Conservation (phyloP, 2,329 filamentous ascomycete genomes). For the Arachnomyces sp. region DNA sequence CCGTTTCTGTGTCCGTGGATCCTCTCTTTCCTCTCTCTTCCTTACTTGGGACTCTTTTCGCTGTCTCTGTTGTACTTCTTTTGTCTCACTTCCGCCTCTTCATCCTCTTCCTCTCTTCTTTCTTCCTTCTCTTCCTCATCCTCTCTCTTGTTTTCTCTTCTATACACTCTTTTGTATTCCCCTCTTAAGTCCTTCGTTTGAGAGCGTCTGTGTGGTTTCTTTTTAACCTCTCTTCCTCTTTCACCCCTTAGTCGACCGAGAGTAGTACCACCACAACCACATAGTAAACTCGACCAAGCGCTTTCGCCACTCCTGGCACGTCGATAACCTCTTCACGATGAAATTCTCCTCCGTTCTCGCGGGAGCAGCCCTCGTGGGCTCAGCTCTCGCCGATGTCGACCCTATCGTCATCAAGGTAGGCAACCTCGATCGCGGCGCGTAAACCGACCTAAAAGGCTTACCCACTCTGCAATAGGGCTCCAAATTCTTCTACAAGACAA, state of each 20-base stretch:
- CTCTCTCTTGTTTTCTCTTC: slow-evolving; percentile 11
- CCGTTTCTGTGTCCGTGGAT: slow-evolving; percentile 2
- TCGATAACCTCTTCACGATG: slow-evolving; percentile 38
- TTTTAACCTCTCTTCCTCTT: background rate
- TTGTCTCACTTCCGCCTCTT: slow-evolving; percentile 1
- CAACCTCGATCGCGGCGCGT: slow-evolving; percentile 1
- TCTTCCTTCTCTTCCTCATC: slow-evolving; percentile 9
- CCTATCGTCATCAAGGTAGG: slow-evolving; percentile 56
- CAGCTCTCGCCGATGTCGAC: slow-evolving; percentile 47
- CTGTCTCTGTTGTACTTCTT: slow-evolving; percentile 2
- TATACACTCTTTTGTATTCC: slow-evolving; percentile 12
- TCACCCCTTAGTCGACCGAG: background rate
- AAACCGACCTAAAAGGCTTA: slow-evolving; percentile 2
- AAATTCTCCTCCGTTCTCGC: slow-evolving; percentile 44
- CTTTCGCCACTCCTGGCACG: background rate
- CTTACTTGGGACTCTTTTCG: background rate
- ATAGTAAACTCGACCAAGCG: slow-evolving; percentile 2
- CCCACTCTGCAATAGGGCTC: slow-evolving; percentile 45
- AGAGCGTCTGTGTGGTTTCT: background rate
- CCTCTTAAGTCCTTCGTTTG: slow-evolving; percentile 2
- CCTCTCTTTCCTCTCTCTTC: background rate
- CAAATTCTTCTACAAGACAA: slow-evolving; percentile 85
- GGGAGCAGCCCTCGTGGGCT: slow-evolving; percentile 44
- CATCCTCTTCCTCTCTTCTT: slow-evolving; percentile 4
- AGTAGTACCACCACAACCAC: slow-evolving; percentile 5